These are phyloP conservation scores for Acanthamoeba lenticulata DNA, from an alignment of 208 protist species.

Conservation along the genomic window DNA sequence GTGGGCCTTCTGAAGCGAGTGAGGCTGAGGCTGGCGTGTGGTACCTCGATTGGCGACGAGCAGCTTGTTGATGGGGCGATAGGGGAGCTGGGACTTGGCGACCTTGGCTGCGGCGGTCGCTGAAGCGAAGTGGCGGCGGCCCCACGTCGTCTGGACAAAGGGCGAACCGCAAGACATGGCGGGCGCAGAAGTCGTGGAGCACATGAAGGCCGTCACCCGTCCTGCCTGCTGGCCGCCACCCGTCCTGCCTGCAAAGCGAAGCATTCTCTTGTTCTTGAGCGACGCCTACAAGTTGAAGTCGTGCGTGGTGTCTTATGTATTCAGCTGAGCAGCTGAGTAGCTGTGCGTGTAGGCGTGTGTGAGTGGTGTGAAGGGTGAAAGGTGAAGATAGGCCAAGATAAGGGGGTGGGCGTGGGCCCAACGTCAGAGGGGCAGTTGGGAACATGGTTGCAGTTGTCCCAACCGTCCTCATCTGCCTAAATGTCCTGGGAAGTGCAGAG, in stretches of 20 bases:
- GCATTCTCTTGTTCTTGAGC: not conserved
- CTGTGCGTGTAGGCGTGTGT: not conserved
- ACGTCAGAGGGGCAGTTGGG: not conserved
- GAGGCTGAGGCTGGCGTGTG: too few relatives aligned
- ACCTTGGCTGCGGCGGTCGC: not conserved
- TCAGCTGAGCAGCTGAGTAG: too few relatives aligned
- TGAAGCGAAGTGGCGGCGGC: not conserved
- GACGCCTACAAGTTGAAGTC: not conserved
- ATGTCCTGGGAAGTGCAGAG: not conserved
- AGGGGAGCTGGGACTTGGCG: slow-evolving; percentile 27
- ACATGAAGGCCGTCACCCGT: not conserved
- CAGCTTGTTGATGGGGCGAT: slow-evolving; percentile 23
- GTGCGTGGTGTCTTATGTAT: not conserved
- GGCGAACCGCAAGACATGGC: not conserved
- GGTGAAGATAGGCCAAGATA: not conserved
- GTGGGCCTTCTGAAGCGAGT: not conserved
- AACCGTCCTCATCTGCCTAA: not conserved
- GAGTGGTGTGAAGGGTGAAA: too few relatives aligned
- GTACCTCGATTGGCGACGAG: slow-evolving; percentile 32
- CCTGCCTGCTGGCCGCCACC: not conserved
- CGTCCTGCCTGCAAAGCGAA: not conserved
- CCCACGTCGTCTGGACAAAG: not conserved
- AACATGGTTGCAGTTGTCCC: not conserved
- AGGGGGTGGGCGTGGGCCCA: not conserved
- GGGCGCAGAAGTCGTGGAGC: not conserved